Conservation (phyloP, 2,329 filamentous ascomycete species). For the Phoma sp. region DNA sequence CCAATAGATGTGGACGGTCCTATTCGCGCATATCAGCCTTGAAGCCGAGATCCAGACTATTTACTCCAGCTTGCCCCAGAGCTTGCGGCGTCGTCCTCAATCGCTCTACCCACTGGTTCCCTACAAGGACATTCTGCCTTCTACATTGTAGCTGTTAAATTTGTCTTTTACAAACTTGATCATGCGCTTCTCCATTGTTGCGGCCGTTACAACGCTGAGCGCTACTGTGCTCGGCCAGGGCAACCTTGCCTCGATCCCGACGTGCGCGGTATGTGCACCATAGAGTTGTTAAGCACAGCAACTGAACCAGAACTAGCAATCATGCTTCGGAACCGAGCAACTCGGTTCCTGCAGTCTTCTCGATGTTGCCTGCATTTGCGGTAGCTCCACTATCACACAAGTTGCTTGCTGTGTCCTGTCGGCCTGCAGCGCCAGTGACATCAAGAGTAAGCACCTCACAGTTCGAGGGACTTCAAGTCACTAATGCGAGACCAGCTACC, state of each 20-base stretch:
- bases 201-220: constrained; percentile 34
- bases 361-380: constrained; percentile 55
- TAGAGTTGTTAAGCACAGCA: background rate
- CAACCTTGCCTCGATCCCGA: constrained; percentile 32
- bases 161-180: background rate
- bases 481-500: constrained; percentile 42
- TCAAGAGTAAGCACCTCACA: constrained; percentile 21
- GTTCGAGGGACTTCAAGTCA: background rate
- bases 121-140: background rate
- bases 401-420: constrained; percentile 56
- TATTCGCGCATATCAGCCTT: constrained; percentile 7
- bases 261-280: constrained; percentile 34
- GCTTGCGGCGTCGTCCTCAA: background rate
- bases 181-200: constrained; percentile 40
- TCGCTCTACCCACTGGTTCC: background rate
- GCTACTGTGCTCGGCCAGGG: constrained; percentile 35
- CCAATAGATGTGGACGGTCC: constrained; percentile 2
- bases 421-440: constrained; percentile 48
- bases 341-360: constrained; percentile 50
- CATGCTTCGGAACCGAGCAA: constrained; percentile 46
- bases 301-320: constrained; percentile 27
- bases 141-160: background rate
- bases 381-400: constrained; percentile 44
- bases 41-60: constrained; percentile 4
- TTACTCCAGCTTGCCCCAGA: constrained; percentile 11